Conservation (phyloP, 257 asterid species). For the Nicotiana tabacum region DNA sequence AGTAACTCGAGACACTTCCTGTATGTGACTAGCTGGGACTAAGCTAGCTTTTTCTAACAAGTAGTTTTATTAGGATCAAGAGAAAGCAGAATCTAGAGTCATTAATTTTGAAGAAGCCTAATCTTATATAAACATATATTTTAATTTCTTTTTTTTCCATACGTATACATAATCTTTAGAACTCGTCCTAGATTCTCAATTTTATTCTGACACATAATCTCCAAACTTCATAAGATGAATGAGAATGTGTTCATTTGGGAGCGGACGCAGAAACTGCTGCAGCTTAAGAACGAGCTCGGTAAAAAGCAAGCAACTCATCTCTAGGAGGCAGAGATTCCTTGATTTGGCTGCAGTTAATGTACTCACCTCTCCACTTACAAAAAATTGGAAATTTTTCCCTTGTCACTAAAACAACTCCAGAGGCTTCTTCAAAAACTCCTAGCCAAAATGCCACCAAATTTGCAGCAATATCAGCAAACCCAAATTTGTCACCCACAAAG, state of each 20-base stretch:
- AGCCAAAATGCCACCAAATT: not conserved
- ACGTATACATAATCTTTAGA: not conserved
- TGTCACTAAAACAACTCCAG: not conserved
- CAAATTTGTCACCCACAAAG: not conserved
- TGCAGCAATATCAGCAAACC: constrained; percentile 3
- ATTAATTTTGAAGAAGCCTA: not conserved
- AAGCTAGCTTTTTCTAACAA: not conserved
- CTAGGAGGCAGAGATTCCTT: not conserved
- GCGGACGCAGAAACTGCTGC: not conserved
- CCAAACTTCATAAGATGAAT: not conserved
- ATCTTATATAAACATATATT: too few species aligned
- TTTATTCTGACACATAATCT: not conserved
- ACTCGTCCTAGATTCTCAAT: not conserved
- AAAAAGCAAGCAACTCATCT: not conserved
- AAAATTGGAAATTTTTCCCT: not conserved
- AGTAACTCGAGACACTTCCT: not conserved
- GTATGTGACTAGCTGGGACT: not conserved
- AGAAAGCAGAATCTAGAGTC: not conserved
- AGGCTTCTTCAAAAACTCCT: not conserved
- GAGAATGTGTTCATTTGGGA: not conserved
- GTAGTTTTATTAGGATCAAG: not conserved
- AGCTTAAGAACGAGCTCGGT: not conserved
- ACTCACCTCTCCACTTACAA: not conserved
- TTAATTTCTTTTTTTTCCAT: too few species aligned
- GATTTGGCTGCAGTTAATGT: not conserved